These are phyloP conservation scores for Fusarium pininemorale DNA, from an alignment of 2,329 filamentous ascomycete species.

Conservation along the genomic window DNA sequence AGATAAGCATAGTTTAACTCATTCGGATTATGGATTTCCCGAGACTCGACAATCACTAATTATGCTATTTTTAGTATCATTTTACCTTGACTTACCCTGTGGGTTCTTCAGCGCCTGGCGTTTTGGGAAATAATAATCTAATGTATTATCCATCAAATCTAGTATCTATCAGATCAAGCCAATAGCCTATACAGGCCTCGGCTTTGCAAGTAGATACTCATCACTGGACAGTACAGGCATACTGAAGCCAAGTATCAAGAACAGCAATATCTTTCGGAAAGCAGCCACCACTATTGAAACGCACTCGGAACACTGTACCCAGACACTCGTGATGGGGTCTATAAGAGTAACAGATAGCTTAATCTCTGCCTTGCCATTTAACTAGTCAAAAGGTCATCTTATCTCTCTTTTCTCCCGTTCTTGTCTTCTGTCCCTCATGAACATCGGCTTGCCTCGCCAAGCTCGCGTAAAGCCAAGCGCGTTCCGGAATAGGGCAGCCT, in stretches of 20 bases:
- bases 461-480: background rate
- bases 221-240: rapidly evolving
- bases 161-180: rapidly evolving
- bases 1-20: background rate
- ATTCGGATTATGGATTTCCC: background rate
- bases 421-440: too few relatives aligned
- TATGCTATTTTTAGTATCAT: background rate
- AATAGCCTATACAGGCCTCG: rapidly evolving
- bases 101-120: rapidly evolving
- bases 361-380: too few relatives aligned
- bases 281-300: rapidly evolving
- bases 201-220: rapidly evolving
- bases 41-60: rapidly evolving
- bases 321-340: background rate
- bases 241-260: too few relatives aligned
- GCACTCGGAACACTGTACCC: rapidly evolving
- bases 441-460: background rate
- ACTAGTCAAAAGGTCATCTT: background rate
- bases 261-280: background rate
- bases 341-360: background rate
- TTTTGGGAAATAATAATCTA: background rate
- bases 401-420: background rate
- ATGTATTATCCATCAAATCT: background rate
- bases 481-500: background rate
- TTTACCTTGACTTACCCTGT: background rate